Conservation (phyloP, 2,329 filamentous ascomycete genomes). For the Epichloe brachyelytri region DNA sequence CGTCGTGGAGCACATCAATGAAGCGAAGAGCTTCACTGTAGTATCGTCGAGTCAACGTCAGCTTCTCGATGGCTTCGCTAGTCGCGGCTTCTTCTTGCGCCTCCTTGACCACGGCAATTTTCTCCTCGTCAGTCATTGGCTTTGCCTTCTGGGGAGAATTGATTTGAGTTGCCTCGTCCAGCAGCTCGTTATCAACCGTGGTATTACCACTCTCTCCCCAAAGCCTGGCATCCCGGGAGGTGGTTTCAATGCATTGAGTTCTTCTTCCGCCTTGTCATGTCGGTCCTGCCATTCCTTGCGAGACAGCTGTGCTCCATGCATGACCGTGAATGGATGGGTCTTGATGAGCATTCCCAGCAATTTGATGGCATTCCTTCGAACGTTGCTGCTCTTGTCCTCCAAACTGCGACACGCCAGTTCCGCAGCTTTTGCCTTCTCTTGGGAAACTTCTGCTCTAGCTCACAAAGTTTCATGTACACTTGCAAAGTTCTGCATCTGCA, state of each 20-base stretch:
- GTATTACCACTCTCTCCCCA: slow-evolving; percentile 53
- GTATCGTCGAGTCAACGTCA: slow-evolving; percentile 80
- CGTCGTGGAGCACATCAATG: slow-evolving; percentile 78
- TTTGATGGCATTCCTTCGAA: slow-evolving; percentile 89
- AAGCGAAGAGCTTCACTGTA: slow-evolving; percentile 90
- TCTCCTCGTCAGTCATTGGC: slow-evolving; percentile 68
- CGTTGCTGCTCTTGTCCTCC: slow-evolving; percentile 97
- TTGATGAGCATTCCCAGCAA: slow-evolving; percentile 77
- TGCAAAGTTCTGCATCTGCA: slow-evolving; percentile 85
- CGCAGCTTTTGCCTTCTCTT: slow-evolving; percentile 77
- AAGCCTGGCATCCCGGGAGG: slow-evolving; percentile 53
- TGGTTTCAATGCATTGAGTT: slow-evolving; percentile 70
- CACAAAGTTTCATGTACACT: slow-evolving; percentile 82
- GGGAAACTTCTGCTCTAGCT: slow-evolving; percentile 91
- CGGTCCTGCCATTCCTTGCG: slow-evolving; percentile 76
- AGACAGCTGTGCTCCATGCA: slow-evolving; percentile 79
- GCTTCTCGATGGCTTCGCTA: slow-evolving; percentile 73
- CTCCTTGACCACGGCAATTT: slow-evolving; percentile 59
- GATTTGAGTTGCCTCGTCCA: slow-evolving; percentile 81
- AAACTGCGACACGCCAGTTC: slow-evolving; percentile 81
- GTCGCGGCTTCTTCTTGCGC: slow-evolving; percentile 79
- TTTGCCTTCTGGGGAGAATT: slow-evolving; percentile 53
- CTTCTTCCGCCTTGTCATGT: slow-evolving; percentile 68
- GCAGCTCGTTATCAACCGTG: slow-evolving; percentile 61
- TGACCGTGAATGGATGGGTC: slow-evolving; percentile 84